A percentile compares a stretch with the other conserved stretches of the same genome.
Conservation (phyloP, 495 filamentous ascomycete species). For the Cairneyella variabilis region DNA sequence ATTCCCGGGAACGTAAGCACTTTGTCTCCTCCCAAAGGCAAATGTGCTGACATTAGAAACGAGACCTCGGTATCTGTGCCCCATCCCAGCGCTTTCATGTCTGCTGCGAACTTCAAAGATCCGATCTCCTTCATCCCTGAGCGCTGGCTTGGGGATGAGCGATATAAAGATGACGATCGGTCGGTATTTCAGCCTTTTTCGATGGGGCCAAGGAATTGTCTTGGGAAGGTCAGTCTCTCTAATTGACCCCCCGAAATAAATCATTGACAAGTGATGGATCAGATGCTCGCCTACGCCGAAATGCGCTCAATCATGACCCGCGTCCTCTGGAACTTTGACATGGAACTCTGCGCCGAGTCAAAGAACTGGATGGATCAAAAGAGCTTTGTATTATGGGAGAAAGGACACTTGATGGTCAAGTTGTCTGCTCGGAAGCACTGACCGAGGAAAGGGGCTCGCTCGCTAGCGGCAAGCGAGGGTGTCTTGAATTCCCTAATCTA, state of each 20-base stretch:
- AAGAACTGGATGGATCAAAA: neutral
- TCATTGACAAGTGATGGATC: too few relatives aligned
- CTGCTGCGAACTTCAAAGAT: neutral
- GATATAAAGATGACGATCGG: conserved; percentile 39
- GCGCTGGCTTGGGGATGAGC: conserved; percentile 21
- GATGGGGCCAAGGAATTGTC: conserved; percentile 54
- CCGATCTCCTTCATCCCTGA: conserved; percentile 6
- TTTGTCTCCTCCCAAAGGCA: too few relatives aligned
- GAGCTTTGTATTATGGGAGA: neutral
- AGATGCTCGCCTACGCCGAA: conserved; percentile 45
- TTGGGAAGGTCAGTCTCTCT: conserved; percentile 58
- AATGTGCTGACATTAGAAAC: too few relatives aligned
- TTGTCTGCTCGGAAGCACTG: too few relatives aligned
- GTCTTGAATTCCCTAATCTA: too few relatives aligned
- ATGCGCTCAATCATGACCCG: conserved; percentile 49
- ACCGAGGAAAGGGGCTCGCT: too few relatives aligned
- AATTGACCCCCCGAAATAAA: conserved; percentile 37
- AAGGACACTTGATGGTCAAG: too few relatives aligned
- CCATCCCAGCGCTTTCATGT: too few relatives aligned
- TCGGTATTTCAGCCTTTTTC: conserved; percentile 53
- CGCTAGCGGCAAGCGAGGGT: too few relatives aligned
- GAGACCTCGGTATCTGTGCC: too few relatives aligned
- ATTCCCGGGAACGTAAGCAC: too few relatives aligned
- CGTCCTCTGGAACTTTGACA: conserved; percentile 47
- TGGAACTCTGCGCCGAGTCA: conserved; percentile 22